Evolutionary conservation across 192 early-diverging fungal species (phyloP), one percentile per base, ranked within the genome.

Genomic region (Entomortierella beljakovae): DNA sequence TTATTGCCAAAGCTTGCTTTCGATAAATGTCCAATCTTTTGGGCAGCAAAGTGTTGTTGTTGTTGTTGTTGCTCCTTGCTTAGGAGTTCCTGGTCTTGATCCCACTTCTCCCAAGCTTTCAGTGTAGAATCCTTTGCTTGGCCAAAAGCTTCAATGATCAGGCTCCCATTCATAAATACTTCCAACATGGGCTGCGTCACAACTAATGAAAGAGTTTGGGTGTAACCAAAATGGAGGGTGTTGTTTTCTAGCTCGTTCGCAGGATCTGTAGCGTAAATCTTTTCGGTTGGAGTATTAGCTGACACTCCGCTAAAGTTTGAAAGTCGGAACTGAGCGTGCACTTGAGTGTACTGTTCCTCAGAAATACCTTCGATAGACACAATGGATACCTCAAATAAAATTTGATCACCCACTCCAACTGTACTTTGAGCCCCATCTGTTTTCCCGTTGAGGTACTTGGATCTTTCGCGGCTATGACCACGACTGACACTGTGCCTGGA

Each of bases 321-420:
- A 3, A 88, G 73, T 53, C 87, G 83, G 80, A 92, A 94, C 61
- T 94, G 92, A 28, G 86, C 83, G 64, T 94, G 92, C 29, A 94
- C 85, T 55, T 94, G 87, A 18, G 85, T 87, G 71, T 79, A 93
- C 65, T 88, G 81, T 22, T 80, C 57, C 68, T 91, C 91, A 28
- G 67, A 81, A 25, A 94, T 61, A 1, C 91, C 91, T 9, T 72
- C 83, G 5, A 92, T 56, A 25, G 89, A 84, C 0, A 90, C 35
- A 2, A 94, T 61, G 3, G 82, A 85, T 9, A 94, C 70, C 71
- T 92, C 91, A 68, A 93, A 93, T 18, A 91, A 46, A 1, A 91
- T 49, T 13, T 81, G 67, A 31, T 85, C 71, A 16, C 88, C 90
- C 25, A 84, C 72, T 28, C 69, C 64, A 11, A 93, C 70, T 8